Evolutionary conservation across 257 asterid genomes (phyloP), one percentile per base, ranked within the genome.

Genomic region (Ligustrum vulgare): DNA sequence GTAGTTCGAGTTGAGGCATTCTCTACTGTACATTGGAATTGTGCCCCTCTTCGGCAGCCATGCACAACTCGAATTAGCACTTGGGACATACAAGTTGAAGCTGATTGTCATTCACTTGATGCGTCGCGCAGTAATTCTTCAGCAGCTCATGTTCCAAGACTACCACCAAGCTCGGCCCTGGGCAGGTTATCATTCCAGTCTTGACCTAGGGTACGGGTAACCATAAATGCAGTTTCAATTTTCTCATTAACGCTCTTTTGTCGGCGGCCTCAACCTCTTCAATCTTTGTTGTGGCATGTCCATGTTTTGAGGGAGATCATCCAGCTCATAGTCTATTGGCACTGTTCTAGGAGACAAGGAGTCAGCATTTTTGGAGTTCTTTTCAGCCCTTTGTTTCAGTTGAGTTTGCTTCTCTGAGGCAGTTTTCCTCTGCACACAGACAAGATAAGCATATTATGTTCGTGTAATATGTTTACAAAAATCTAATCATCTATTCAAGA

Each of bases 161-260:
- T 8, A 36, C 39, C 39, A 36, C 67, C 76, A 33, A 35, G 28
- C 65, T 80, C 2, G 77, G 54, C 22, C 15, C 28, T 28, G 2
- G 72, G 77, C 49, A 3, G 66, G 33, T 80, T 81, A 13, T 82
- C 75, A 75, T 70, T 75, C 56, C 72, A 28, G 31, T 28, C 31
- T 28, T 91, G 69, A 82, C 91, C 74, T 79, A 88, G 67, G 41
- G 70, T 68, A 33, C 82, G 58, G 64, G 76, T 72, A 72, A 91
- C 92, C 16, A 93, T 85, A 82, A 90, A 89, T 28, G 97, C 96
- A 36, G 99, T 98, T 77, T 94, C 99, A 8, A 92, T 86, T 84
- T 84, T 88, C 75, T 91, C 97, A n/a, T 92, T 91, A 23, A 94
- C 90, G 25, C 99, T 92, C 87, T 91, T 91, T 94, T 47, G 98